Evolutionary conservation across 345 rosid genomes (phyloP).

Genomic region (Murraya paniculata): DNA sequence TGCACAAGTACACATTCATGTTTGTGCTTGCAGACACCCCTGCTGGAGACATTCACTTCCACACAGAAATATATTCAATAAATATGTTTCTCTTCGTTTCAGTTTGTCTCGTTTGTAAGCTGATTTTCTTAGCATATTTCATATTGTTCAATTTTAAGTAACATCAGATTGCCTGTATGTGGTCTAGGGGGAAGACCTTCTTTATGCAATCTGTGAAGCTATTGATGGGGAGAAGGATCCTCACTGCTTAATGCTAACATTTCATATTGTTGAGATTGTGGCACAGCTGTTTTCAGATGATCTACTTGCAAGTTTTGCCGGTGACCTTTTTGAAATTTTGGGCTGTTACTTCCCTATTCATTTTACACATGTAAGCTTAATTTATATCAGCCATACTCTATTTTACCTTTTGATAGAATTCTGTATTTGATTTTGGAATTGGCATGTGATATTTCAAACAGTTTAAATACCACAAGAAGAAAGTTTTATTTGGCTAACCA

Average conservation of each 20-base stretch:
- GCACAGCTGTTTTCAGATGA: constrained; percentile 64
- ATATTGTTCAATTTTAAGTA: not conserved
- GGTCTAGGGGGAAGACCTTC: constrained; percentile 54
- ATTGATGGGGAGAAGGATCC: constrained; percentile 94
- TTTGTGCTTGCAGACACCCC: not conserved
- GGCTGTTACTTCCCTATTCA: constrained; percentile 85
- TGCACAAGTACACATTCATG: not conserved
- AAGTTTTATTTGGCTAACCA: not conserved
- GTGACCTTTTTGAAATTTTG: constrained; percentile 60
- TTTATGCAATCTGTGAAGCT: constrained; percentile 68
- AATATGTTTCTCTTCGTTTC: not conserved
- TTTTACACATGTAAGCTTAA: constrained; percentile 84
- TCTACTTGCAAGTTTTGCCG: constrained; percentile 53
- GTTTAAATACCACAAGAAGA: not conserved
- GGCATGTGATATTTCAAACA: not conserved
- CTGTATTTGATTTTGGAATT: not conserved
- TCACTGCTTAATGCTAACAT: constrained; percentile 69
- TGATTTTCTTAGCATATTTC: constrained; percentile 5
- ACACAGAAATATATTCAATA: not conserved
- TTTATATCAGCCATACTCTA: not conserved
- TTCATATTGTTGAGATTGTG: constrained; percentile 70
- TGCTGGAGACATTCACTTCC: not conserved
- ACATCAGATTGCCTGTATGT: constrained; percentile 14
- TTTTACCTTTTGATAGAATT: constrained; percentile 1
- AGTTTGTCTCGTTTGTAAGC: not conserved